Base-by-base conservation (phyloP, 805 yeast genomes). In the Saturnispora gosingensis region DNA sequence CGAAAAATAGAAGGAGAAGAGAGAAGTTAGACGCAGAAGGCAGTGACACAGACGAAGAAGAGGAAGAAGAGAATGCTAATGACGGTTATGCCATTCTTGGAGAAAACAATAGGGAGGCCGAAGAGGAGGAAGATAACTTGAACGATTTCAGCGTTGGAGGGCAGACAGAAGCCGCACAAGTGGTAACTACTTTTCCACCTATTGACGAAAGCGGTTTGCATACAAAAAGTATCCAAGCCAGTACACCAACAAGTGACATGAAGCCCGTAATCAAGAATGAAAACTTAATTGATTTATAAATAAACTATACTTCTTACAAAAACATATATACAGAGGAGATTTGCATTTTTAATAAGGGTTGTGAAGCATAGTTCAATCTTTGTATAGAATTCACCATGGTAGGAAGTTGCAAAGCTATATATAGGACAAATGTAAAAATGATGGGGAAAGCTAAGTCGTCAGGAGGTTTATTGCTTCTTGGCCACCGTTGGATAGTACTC, bases 401-500 rank as follows among this genome's bases (percentile, higher is more conserved):
- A 18, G 16, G 42, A 38, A 38, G 20, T 38, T 18, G 24, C 22
- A 20, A 38, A 38, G 13, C 13, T 38, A 38, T 38, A 38, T 36
- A 36, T 36, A 36, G 20, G 20, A 18, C 20, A 18, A 6, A 9
- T 8, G 15, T 4, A 10, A 38, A 38, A 38, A 48, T 35, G 35
- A 45, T 48, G 27, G 18, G 36, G n/a, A 24, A 32, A 25, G n/a
- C 18, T 3, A 10, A 16, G 22, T 7, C 42, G 25, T 6, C 39
- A 38, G 11, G 48, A 39, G 16, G 15, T 52, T 52, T 51, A 50
- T 50, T 56, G 52, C 54, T 57, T 54, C 2, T 43, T 16, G 25
- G 55, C 50, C 22, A 48, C 54, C 27, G 60, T 55, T 42, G 71
- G 68, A 22, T 58, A 57, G 49, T 68, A 72, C n/a, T 81, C 78